phyloP scores from a whole-genome alignment of 805 yeast species.

The Limtongia smithiae region DNA sequence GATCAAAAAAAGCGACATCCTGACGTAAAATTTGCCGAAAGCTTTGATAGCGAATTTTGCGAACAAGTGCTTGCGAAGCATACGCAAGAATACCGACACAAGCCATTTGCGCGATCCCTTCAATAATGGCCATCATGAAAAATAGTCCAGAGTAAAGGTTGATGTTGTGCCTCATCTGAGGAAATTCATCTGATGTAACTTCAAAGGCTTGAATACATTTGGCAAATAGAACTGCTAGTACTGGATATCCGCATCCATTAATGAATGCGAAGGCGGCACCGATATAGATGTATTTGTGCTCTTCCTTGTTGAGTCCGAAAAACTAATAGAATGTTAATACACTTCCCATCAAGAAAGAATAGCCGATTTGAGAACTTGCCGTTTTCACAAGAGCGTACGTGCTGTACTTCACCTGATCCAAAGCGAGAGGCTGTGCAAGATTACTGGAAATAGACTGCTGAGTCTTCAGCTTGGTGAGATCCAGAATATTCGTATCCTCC shows the following conservation, averaged over 20 bases:
- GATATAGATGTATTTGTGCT: background rate
- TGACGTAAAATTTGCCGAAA: constrained; percentile 33
- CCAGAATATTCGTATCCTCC: constrained; percentile 20
- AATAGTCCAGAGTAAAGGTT: constrained; percentile 41
- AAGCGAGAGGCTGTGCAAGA: background rate
- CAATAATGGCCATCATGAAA: constrained; percentile 39
- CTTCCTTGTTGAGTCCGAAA: constrained; percentile 8
- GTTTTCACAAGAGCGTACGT: background rate
- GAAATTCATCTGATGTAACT: constrained; percentile 35
- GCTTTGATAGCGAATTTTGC: constrained; percentile 30
- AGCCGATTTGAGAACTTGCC: background rate
- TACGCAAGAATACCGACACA: constrained; percentile 38
- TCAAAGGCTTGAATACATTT: constrained; percentile 19
- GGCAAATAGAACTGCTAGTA: constrained; percentile 22
- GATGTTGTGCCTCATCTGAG: constrained; percentile 38
- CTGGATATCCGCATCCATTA: constrained; percentile 23
- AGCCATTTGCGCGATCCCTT: constrained; percentile 41
- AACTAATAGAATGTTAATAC: background rate
- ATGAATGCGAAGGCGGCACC: constrained; percentile 17
- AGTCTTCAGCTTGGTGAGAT: constrained; percentile 16
- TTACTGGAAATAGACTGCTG: constrained; percentile 17
- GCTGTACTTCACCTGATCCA: background rate
- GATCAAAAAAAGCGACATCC: constrained; percentile 34
- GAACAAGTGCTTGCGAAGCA: constrained; percentile 28
- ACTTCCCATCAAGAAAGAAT: background rate